Base-by-base conservation (phyloP, 2,329 filamentous ascomycete genomes). In the Shiraia sp. region DNA sequence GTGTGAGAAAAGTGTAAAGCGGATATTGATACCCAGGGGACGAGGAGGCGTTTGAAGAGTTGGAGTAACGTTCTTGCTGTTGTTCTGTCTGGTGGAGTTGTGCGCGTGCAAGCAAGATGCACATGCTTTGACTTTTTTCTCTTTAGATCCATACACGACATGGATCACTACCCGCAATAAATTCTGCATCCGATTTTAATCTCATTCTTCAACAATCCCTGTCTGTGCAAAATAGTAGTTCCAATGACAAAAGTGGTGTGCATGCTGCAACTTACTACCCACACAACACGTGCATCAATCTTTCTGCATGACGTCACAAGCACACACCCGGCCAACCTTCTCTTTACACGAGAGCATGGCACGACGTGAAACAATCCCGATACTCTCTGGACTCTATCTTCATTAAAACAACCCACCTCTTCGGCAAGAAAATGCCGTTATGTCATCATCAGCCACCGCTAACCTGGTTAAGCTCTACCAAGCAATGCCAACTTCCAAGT, bases 401-500 rank as follows among this genome's bases (percentile, higher is more conserved):
- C 4, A 22, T 8, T 22, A 22, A 22, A 22, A 8, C 4, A 22
- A 22, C 8, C 4, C 19, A 22, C 19, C 19, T 5, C 8, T 22
- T 12, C 26, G 41, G 43, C 19, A 24, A 13, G 10, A 19, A 2
- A 26, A 14, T 40, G 44, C 37, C 44, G 31, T 40, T 15, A 49
- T 55, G 49, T 41, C 52, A 51, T 44, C 43, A 53, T 47, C 47
- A 60, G 57, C 57, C 49, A 58, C 57, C 49, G 30, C 43, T 48
- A 49, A 42, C 29, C 22, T 16, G 30, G 45, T 40, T 41, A 59
- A 59, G 56, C 56, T 51, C 13, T 25, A 50, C 49, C 50, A 61
- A 59, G 53, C 55, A 56, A 55, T 53, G 47, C 47, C 47, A 47
- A 51, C 45, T 48, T 53, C 37, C 49, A 27, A 39, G 41, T 35